phyloP scores from a whole-genome alignment of 306 rosid genomes.

The Cicer bijugum region DNA sequence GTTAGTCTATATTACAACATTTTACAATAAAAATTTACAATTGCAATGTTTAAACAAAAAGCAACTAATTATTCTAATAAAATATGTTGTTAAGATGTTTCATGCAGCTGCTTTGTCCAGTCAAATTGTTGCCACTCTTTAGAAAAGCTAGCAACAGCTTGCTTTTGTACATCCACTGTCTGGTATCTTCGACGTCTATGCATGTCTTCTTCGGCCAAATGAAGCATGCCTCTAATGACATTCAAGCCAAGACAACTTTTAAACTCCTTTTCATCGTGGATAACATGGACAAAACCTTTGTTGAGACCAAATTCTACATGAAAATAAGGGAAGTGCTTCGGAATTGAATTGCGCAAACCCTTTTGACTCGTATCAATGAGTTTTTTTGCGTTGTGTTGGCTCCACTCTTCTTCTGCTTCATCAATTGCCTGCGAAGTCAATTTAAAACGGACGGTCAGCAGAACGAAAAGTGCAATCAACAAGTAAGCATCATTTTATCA shows the following conservation, averaged over 20 bases:
- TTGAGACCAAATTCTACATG: constrained; percentile 84
- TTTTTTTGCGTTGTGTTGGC: constrained; percentile 88
- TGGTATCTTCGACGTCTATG: constrained; percentile 64
- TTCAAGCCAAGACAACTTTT: constrained; percentile 72
- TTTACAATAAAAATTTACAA: too few species aligned
- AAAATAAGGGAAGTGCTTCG: constrained; percentile 77
- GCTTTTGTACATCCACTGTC: constrained; percentile 64
- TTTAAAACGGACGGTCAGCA: constrained; percentile 1
- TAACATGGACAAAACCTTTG: constrained; percentile 84
- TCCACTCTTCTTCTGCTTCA: constrained; percentile 95
- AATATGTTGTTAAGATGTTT: constrained; percentile 37
- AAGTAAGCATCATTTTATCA: neutral
- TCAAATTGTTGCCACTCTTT: constrained; percentile 75
- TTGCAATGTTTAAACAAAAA: too few species aligned
- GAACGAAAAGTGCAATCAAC: neutral
- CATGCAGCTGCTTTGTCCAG: constrained; percentile 77
- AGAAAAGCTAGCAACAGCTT: constrained; percentile 66
- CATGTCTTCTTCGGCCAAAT: constrained; percentile 83
- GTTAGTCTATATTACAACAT: too few species aligned
- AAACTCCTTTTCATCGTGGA: constrained; percentile 81
- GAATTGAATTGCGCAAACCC: constrained; percentile 82
- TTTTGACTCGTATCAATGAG: constrained; percentile 79
- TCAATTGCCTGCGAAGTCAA: constrained; percentile 72
- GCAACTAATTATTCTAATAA: neutral
- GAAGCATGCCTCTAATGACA: constrained; percentile 79